Evolutionary conservation across 2,329 filamentous ascomycete species (phyloP).

Genomic region (Pezicula radicicola): DNA sequence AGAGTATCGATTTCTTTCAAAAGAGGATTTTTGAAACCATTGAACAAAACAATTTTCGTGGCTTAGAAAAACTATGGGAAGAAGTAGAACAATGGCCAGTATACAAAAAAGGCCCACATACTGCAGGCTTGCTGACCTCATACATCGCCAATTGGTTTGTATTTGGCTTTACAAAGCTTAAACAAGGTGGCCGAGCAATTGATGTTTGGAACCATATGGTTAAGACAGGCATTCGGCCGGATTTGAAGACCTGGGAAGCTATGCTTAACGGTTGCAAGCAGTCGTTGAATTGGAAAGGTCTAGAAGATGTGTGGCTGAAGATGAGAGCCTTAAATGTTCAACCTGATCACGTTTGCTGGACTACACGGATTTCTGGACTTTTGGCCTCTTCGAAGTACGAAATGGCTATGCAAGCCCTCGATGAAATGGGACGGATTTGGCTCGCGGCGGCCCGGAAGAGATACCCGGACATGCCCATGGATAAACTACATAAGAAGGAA

Average conservation of each 20-base stretch:
- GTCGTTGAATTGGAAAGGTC: constrained; percentile 52
- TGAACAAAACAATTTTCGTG: neutral
- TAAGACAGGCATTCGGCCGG: constrained; percentile 52
- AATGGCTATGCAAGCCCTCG: constrained; percentile 59
- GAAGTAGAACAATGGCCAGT: constrained; percentile 21
- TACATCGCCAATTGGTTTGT: constrained; percentile 43
- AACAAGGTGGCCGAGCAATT: constrained; percentile 39
- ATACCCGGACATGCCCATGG: constrained; percentile 13
- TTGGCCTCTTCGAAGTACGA: constrained; percentile 52
- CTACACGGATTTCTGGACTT: constrained; percentile 63
- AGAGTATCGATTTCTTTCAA: too few relatives aligned
- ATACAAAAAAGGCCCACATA: neutral
- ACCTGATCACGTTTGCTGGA: constrained; percentile 68
- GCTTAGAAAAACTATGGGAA: constrained; percentile 21
- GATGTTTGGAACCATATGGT: constrained; percentile 56
- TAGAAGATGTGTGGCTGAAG: constrained; percentile 66
- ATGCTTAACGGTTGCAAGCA: constrained; percentile 71
- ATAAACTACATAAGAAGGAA: constrained; percentile 25
- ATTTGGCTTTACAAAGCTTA: constrained; percentile 40
- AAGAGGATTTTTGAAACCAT: too few relatives aligned
- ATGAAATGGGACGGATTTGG: constrained; percentile 66
- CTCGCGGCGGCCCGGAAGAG: constrained; percentile 18
- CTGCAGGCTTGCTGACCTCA: constrained; percentile 12
- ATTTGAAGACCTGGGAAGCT: constrained; percentile 64
- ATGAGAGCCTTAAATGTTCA: constrained; percentile 54